Base-by-base conservation (phyloP, 116 monocot genomes). In the Posidonia oceanica region DNA sequence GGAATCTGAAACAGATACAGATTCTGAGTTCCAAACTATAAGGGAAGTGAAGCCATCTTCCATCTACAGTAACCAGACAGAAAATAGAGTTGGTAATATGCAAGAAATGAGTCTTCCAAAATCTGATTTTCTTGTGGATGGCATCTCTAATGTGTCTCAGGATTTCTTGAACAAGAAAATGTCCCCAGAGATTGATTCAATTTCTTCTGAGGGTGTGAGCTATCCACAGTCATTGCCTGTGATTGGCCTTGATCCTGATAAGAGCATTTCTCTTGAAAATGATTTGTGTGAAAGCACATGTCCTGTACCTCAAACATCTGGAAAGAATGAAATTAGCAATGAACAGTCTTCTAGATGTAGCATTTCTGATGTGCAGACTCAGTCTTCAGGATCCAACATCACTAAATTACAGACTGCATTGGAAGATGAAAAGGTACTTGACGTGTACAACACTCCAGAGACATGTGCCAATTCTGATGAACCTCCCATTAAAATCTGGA, bases 1-100 rank as follows among this genome's bases (percentile, higher is more conserved):
- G 63, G 90, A 93, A 77, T 90, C 88, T 44, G 99, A 99, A 61
- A 74, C 80, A 57, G 99, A 99, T 70, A 84, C 86, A 60, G 93
- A 99, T 69, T 73, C 78, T 52, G 99, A 91, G 14, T 77, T 54
- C 62, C 93, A 90, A 80, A 87, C 77, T 14, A 92, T 83, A 71
- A 60, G 69, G 20, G 85, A 88, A 72, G 69, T 82, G 22, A 66
- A 78, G 22, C 67, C 72, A 64, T 37, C 69, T 39, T 69, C 69
- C 21, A 71, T 72, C 61, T 68, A 37, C 14, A 73, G 14, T 65
- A 37, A 62, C 63, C 39, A 53, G 20, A 14, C 23, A 11, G 65
- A 74, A 29, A 54, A 23, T 37, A 3, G 52, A 37, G 15, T 52
- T 36, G 0, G n/a, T 37, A 14, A 72, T 54, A 42, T 56, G 40